These are phyloP conservation scores for Fusarium longipes DNA, from an alignment of 2,329 filamentous ascomycete species.

Conservation along the genomic window DNA sequence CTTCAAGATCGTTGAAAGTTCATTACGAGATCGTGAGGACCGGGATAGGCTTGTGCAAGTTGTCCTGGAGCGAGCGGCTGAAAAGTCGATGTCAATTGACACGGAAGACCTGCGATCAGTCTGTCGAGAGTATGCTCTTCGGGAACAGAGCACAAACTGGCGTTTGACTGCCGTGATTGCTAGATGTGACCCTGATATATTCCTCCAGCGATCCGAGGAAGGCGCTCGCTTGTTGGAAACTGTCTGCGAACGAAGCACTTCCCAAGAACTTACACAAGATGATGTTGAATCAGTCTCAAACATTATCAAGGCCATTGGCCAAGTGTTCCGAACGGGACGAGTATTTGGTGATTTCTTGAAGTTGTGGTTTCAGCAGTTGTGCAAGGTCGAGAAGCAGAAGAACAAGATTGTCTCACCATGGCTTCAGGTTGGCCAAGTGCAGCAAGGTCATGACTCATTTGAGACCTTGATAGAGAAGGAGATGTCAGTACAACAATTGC, in stretches of 20 bases:
- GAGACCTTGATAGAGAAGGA: constrained; percentile 55
- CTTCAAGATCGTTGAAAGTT: constrained; percentile 50
- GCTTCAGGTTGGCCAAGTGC: constrained; percentile 45
- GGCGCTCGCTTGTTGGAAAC: constrained; percentile 54
- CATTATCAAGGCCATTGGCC: constrained; percentile 57
- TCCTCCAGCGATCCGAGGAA: constrained; percentile 54
- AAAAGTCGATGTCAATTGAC: constrained; percentile 52
- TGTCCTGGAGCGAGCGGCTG: constrained; percentile 48
- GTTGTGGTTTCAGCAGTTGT: constrained; percentile 59
- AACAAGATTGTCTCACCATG: constrained; percentile 48
- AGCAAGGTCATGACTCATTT: constrained; percentile 31
- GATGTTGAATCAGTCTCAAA: constrained; percentile 45
- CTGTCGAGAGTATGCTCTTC: constrained; percentile 57
- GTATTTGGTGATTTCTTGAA: constrained; percentile 60
- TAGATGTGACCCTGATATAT: constrained; percentile 60
- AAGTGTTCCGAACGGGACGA: constrained; percentile 58
- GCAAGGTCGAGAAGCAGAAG: constrained; percentile 49
- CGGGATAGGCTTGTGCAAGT: constrained; percentile 46
- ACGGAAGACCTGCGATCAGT: constrained; percentile 56
- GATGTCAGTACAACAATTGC: constrained; percentile 58
- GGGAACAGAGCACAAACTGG: constrained; percentile 55
- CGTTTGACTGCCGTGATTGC: constrained; percentile 55
- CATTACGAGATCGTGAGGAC: constrained; percentile 42
- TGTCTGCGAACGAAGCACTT: constrained; percentile 53
- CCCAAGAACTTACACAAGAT: constrained; percentile 26